phyloP scores from a whole-genome alignment of 257 asterid genomes.

The Gardenia jasminoides region DNA sequence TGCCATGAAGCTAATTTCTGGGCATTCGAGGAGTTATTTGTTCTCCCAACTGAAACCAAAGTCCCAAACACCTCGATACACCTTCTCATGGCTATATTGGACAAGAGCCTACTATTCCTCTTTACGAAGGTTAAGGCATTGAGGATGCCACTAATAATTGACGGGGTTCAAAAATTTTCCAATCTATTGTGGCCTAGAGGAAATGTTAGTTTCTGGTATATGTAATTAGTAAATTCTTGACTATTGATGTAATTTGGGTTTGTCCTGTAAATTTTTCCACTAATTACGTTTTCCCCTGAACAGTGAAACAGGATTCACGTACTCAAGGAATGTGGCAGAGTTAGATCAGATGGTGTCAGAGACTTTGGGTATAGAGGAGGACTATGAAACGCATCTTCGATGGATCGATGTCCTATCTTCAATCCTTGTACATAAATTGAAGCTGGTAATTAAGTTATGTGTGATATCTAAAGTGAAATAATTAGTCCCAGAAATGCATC shows the following conservation, averaged over 20 bases:
- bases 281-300: not conserved
- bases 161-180: conserved; percentile 54
- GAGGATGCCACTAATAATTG: conserved; percentile 56
- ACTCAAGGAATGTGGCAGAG: conserved; percentile 47
- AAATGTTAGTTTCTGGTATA: conserved; percentile 21
- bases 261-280: not conserved
- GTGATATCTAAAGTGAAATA: too few relatives aligned
- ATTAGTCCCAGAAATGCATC: not conserved
- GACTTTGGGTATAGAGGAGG: conserved; percentile 45
- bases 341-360: conserved; percentile 63
- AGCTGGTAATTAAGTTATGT: not conserved
- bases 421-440: too few relatives aligned
- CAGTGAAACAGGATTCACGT: conserved; percentile 56
- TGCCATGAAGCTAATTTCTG: conserved; percentile 53
- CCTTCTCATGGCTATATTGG: conserved; percentile 75
- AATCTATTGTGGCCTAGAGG: conserved; percentile 59
- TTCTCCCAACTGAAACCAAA: conserved; percentile 50
- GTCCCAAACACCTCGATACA: conserved; percentile 43
- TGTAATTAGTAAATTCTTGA: conserved; percentile 28
- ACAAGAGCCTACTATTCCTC: conserved; percentile 57
- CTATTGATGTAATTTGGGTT: conserved; percentile 8
- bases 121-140: conserved; percentile 66
- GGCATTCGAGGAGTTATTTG: conserved; percentile 48
- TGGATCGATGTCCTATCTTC: conserved; percentile 57
- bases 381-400: conserved; percentile 24